Base-by-base conservation (phyloP, 108 stramenopile genomes). In the Cyclotella cryptica region DNA sequence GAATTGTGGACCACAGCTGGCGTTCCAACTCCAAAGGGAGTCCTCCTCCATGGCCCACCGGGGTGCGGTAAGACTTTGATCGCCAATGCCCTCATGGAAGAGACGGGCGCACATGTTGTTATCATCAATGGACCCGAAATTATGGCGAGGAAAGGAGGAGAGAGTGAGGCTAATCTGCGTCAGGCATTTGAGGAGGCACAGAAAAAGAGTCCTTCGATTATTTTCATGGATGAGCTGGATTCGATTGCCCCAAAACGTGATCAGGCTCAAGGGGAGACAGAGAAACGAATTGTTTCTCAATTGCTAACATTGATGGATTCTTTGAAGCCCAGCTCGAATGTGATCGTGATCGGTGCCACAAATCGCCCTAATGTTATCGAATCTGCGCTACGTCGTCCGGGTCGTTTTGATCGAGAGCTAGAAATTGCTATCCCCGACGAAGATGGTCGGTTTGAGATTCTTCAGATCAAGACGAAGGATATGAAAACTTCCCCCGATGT, bases 221-320 rank as follows among this genome's bases (percentile, higher is more conserved):
- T 99, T 62, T 99, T 99, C 69, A 98, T 99, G 81, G 99, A 99
- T 75, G 99, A 99, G 72, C 81, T 99, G 49, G 99, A 99, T 81
- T 98, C 97, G 8, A 98, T 99, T 76, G 99, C 99, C 39, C 98
- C 97, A 58, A 92, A 94, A 54, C 90, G 98, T 68, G 99, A 98
- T 66, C 89, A 97, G 79, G 97, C 96, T 0, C 94, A 97, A 72
- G 90, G 98, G 57, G 96, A 93, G 78, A 93, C 90, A 6, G 96
- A 96, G 71, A 97, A 98, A 85, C 92, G 98, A 22, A 96, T 98
- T 69, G 97, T 99, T n/a, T 97, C 96, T 42, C 98, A 98, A 80
- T 90, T 99, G 13, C 76, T 98, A 58, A 98, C 98, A 24, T 88
- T 98, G 57, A 93, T 98, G 92, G 96, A 97, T 85, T 93, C 93